Percentiles rank a stretch among this genome's conserved stretches.
Conservation (phyloP, 2,329 filamentous ascomycete species). For the Alternaria conjuncta region DNA sequence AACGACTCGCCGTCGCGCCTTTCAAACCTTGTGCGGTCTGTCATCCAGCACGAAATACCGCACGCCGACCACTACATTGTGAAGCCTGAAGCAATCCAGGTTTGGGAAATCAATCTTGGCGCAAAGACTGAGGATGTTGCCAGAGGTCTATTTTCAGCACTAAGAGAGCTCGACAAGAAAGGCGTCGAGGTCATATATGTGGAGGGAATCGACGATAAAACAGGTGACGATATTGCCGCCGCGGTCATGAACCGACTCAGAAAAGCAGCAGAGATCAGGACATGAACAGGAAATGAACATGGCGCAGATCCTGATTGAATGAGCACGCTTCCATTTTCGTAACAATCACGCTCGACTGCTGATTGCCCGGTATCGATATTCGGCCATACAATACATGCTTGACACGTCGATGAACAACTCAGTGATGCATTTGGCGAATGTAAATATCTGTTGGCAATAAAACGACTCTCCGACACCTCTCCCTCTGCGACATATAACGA, state of each 20-base stretch:
- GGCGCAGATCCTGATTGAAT: not conserved
- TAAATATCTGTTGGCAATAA: not conserved
- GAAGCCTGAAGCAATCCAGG: constrained; percentile 19
- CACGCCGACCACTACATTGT: constrained; percentile 31
- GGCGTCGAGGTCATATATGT: constrained; percentile 86
- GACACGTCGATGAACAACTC: not conserved
- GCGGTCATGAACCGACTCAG: constrained; percentile 63
- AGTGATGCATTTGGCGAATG: not conserved
- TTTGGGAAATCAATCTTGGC: constrained; percentile 77
- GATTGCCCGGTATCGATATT: not conserved
- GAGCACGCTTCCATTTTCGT: not conserved
- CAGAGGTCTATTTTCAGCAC: constrained; percentile 82
- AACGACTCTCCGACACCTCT: not conserved
- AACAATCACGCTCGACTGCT: not conserved
- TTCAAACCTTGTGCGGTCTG: constrained; percentile 44
- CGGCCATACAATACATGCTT: not conserved
- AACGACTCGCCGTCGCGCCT: constrained; percentile 5
- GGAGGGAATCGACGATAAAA: constrained; percentile 77
- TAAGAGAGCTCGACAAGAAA: constrained; percentile 82
- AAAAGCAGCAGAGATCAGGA: constrained; percentile 53
- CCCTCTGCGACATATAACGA: not conserved
- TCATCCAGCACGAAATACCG: constrained; percentile 44
- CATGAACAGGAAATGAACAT: not conserved
- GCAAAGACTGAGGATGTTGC: constrained; percentile 75
- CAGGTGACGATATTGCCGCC: constrained; percentile 78